These are phyloP conservation scores for Penicillium daleae DNA, from an alignment of 495 filamentous ascomycete species.

Conservation along the genomic window DNA sequence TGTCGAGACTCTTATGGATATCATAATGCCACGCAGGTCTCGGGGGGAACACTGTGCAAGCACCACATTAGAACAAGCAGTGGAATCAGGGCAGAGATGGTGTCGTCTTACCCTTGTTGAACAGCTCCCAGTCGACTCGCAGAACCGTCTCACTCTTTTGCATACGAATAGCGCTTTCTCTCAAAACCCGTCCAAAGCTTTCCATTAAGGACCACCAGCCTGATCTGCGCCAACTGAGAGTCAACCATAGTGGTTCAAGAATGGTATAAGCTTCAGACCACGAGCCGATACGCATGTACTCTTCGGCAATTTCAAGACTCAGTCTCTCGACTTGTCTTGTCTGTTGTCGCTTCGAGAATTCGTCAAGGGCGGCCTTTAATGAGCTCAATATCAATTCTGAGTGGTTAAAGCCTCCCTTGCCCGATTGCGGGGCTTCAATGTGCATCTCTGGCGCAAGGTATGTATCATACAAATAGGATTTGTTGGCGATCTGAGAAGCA, in stretches of 20 bases:
- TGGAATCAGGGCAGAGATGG: neutral
- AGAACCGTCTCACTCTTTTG: constrained; percentile 69
- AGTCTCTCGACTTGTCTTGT: constrained; percentile 67
- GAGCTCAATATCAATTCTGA: constrained; percentile 61
- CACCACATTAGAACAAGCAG: neutral
- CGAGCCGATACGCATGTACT: constrained; percentile 61
- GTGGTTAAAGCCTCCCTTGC: constrained; percentile 63
- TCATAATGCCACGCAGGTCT: constrained; percentile 71
- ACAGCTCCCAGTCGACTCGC: constrained; percentile 83
- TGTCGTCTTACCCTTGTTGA: constrained; percentile 61
- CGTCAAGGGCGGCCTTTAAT: constrained; percentile 60
- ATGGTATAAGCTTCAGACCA: constrained; percentile 71
- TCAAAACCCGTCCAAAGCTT: constrained; percentile 72
- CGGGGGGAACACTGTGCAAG: constrained; percentile 59
- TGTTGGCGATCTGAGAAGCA: constrained; percentile 66
- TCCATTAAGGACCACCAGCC: constrained; percentile 81
- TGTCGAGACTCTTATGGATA: constrained; percentile 69
- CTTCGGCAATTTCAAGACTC: constrained; percentile 68
- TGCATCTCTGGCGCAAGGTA: constrained; percentile 83
- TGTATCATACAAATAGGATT: constrained; percentile 76
- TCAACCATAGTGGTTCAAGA: constrained; percentile 72
- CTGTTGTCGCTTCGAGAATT: constrained; percentile 69
- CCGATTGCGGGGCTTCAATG: constrained; percentile 64
- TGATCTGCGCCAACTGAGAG: constrained; percentile 72
- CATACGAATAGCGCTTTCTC: constrained; percentile 68